Percentiles rank a stretch among this genome's conserved stretches.
Evolutionary conservation across 2,329 filamentous ascomycete species (phyloP).

Genomic region (Ophiostoma angusticollis): DNA sequence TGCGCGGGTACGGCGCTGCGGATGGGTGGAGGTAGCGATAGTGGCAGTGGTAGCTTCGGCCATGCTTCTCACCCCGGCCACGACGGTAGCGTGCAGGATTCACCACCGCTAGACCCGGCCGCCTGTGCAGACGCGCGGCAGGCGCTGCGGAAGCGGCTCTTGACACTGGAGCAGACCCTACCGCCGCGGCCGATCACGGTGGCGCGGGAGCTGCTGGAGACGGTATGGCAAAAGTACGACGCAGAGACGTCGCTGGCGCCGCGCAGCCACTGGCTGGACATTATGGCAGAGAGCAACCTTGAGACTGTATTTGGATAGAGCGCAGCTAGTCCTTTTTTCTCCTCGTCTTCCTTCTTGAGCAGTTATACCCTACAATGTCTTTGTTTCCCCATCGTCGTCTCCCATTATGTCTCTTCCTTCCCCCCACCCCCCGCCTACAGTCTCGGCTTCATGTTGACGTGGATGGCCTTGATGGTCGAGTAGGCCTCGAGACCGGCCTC

Average conservation of each 20-base stretch:
- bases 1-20: constrained; percentile 13
- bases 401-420: background rate
- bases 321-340: background rate
- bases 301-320: constrained; percentile 11
- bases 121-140: constrained; percentile 22
- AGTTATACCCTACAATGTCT: no score
- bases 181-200: constrained; percentile 27
- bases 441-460: constrained; percentile 22
- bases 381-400: background rate
- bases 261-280: constrained; percentile 12
- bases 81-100: no score
- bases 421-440: constrained; percentile 2
- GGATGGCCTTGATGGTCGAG: constrained; percentile 24
- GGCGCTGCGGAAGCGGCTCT: constrained; percentile 23
- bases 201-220: constrained; percentile 25
- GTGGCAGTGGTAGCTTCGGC: background rate
- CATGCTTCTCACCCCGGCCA: no score
- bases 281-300: constrained; percentile 10
- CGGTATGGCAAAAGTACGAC: constrained; percentile 28
- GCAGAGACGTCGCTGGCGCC: constrained; percentile 17
- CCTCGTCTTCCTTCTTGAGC: background rate
- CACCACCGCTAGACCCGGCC: no score
- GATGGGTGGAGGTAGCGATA: background rate
- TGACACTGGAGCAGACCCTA: constrained; percentile 24
- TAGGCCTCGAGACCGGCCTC: constrained; percentile 25